phyloP scores from a whole-genome alignment of 169 alveolate genomes.

The Plasmodium billcollinsi region DNA sequence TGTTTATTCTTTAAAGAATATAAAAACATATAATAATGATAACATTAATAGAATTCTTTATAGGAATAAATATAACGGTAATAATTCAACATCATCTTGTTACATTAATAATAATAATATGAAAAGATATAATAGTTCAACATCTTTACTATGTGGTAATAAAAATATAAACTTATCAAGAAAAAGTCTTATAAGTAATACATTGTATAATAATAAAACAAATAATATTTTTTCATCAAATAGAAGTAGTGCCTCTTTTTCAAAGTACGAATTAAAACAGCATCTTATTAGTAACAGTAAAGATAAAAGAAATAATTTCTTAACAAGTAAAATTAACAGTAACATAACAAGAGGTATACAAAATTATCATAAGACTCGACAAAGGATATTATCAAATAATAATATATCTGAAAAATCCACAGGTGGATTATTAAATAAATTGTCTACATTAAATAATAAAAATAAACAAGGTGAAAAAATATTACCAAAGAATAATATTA shows the following conservation, averaged over 20 bases:
- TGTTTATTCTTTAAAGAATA: too few relatives aligned
- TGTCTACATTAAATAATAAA: not conserved
- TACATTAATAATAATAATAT: not conserved
- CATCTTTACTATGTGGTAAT: not conserved
- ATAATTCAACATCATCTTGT: not conserved
- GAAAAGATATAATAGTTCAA: not conserved
- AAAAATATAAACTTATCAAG: too few relatives aligned
- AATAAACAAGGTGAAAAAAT: not conserved
- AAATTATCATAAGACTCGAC: constrained; percentile 32
- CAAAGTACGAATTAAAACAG: constrained; percentile 30
- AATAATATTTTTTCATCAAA: constrained; percentile 13
- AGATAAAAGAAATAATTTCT: constrained; percentile 6
- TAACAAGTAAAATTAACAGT: constrained; percentile 46
- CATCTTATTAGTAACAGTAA: constrained; percentile 53
- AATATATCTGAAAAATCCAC: not conserved
- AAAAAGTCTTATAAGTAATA: not conserved
- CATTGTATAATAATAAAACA: not conserved
- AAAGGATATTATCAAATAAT: constrained; percentile 14
- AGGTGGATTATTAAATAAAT: not conserved
- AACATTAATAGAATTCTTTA: too few relatives aligned
- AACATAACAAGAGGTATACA: constrained; percentile 42
- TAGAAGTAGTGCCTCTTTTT: constrained; percentile 53
- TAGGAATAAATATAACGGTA: too few relatives aligned
- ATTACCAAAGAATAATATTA: not conserved
- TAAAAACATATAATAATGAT: too few relatives aligned